phyloP scores from a whole-genome alignment of 495 filamentous ascomycete species.

The Xylaria venustula region DNA sequence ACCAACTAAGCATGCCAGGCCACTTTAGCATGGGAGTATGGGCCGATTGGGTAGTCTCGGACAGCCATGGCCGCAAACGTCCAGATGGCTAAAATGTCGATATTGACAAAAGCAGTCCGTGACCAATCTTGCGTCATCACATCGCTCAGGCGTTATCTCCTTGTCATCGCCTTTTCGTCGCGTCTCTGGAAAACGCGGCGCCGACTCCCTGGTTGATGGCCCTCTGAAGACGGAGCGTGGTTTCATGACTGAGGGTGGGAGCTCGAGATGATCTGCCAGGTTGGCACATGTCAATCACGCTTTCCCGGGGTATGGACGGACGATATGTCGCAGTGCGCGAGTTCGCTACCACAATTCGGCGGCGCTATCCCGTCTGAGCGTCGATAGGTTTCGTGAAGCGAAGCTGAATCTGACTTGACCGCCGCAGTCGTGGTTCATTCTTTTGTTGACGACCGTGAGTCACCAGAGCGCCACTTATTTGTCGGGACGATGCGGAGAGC shows the following conservation, averaged over 20 bases:
- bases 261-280: slow-evolving; percentile 5
- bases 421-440: background rate
- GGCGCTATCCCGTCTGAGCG: background rate
- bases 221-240: background rate
- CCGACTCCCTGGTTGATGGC: slow-evolving; percentile 6
- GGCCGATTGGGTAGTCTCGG: slow-evolving; percentile 31
- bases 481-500: background rate
- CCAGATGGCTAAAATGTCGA: slow-evolving; percentile 23
- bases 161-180: background rate
- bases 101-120: slow-evolving; percentile 7
- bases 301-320: background rate
- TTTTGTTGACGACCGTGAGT: background rate
- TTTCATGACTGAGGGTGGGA: slow-evolving; percentile 10
- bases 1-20: too few species aligned
- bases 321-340: background rate
- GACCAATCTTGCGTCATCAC: slow-evolving; percentile 6
- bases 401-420: slow-evolving; percentile 1
- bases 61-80: slow-evolving; percentile 24
- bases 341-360: background rate
- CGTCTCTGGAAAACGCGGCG: background rate
- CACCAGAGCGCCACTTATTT: background rate
- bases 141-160: background rate
- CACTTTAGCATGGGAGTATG: slow-evolving; percentile 10
- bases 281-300: slow-evolving; percentile 3
- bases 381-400: background rate